Percentiles rank a stretch among this genome's conserved stretches.
Conservation (phyloP, 148 eudicot genomes). For the Arctostaphylos glauca region DNA sequence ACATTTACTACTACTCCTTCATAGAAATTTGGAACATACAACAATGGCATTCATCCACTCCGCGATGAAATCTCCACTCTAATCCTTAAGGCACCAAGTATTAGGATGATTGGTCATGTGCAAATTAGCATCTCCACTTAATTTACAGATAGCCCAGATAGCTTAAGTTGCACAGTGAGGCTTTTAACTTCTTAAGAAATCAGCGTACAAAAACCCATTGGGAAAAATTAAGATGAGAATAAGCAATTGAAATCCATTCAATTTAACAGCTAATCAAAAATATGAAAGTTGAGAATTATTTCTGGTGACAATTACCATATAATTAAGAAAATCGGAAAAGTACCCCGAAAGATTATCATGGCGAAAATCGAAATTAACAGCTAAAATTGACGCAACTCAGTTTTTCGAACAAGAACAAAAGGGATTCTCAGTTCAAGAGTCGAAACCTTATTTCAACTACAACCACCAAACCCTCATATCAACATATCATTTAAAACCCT, state of each 20-base stretch:
- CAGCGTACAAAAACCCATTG: not conserved
- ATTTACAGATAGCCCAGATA: not conserved
- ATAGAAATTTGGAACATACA: not conserved
- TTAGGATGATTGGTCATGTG: not conserved
- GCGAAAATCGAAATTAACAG: conserved; percentile 4
- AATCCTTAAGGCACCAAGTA: not conserved
- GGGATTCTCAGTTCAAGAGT: not conserved
- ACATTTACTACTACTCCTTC: not conserved
- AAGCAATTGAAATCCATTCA: not conserved
- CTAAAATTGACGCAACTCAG: conserved; percentile 2
- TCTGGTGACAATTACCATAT: not conserved
- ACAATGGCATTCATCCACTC: not conserved
- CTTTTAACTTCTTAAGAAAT: not conserved
- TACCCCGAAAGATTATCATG: not conserved
- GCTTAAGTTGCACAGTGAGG: not conserved
- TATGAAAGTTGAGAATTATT: too few species aligned
- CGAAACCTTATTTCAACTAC: conserved; percentile 4
- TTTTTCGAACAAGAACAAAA: not conserved
- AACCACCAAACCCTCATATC: conserved; percentile 13
- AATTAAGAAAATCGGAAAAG: not conserved
- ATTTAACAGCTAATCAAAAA: not conserved
- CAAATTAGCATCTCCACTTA: not conserved
- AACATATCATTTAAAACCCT: not conserved
- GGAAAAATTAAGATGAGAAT: not conserved
- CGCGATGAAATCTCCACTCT: not conserved